Base-by-base conservation (phyloP, 495 filamentous ascomycete species). In the Talaromyces wortmannii region DNA sequence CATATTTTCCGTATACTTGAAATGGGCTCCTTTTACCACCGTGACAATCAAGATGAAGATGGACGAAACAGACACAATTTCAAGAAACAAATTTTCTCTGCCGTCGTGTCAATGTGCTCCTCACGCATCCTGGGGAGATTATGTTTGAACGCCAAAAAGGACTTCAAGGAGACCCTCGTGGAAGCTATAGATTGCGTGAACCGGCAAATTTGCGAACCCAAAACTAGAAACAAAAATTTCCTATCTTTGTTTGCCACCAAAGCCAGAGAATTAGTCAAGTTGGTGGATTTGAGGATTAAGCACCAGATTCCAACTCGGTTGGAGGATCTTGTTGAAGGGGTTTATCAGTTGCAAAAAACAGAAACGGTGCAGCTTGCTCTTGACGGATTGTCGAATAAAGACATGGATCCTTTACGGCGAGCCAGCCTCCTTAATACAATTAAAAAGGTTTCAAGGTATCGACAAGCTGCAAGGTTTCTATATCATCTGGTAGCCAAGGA, bases 91-190 rank as follows among this genome's bases (percentile, higher is more conserved):
- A 44, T 58, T 42, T 63, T 67, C 33, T 53, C 50, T 55, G 30
- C 58, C 7, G 56, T 69, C 36, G 57, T 69, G 32, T 50, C 48
- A 50, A 53, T 67, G 56, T 63, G 66, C 55, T 55, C 44, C 31
- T 56, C 29, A 36, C 57, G 62, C 57, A 67, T 69, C 40, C 53
- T 65, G 45, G 60, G 55, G 30, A 58, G 64, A 48, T 50, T 69
- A 55, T 57, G 64, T 54, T 64, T 61, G 16, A 63, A 57, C 43
- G 51, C 50, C 31, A 61, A 53, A 46, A 63, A 48, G 29, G 53
- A 56, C 45, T 13, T 55, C 36, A 60, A 58, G 50, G 47, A 56
- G 52, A 47, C 46, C 16, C 58, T 63, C 30, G 45, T 57, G 32
- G 50, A 56, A 16, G 50, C 55, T 45, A 52, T 60, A 52, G 44